These are phyloP conservation scores for Penicillium turbatum DNA, from an alignment of 495 filamentous ascomycete genomes.

Conservation along the genomic window DNA sequence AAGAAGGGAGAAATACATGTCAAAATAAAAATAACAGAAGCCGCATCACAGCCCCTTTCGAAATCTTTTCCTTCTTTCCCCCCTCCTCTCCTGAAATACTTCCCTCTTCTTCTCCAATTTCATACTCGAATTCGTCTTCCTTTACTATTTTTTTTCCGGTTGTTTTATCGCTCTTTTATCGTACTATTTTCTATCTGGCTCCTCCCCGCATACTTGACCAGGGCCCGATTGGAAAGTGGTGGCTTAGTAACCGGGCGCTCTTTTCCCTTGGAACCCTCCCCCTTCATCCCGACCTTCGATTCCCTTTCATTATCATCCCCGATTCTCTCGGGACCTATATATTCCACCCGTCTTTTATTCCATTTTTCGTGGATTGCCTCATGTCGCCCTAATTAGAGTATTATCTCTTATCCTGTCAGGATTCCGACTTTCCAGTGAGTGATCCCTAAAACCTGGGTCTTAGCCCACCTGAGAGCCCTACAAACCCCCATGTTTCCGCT, in stretches of 20 bases:
- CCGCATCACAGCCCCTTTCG: constrained; percentile 25
- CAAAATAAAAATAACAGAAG: background rate
- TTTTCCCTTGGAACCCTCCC: constrained; percentile 15
- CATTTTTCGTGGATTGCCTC: constrained; percentile 24
- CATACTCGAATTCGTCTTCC: background rate
- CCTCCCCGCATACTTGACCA: constrained; percentile 15
- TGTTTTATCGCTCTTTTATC: constrained; percentile 5
- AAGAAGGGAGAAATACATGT: background rate
- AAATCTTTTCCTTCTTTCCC: constrained; percentile 14
- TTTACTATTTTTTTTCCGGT: constrained; percentile 1
- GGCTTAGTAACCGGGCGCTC: constrained; percentile 22
- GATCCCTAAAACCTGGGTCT: constrained; percentile 3
- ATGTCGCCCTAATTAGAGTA: constrained; percentile 39
- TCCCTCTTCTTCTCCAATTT: background rate
- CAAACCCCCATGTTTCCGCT: background rate
- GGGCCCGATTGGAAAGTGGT: constrained; percentile 7
- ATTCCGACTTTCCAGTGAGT: constrained; percentile 35
- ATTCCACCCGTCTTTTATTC: constrained; percentile 5
- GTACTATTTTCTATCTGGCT: background rate
- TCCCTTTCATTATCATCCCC: constrained; percentile 18
- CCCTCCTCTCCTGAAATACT: background rate
- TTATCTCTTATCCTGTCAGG: constrained; percentile 36
- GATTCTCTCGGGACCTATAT: constrained; percentile 16
- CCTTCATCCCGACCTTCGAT: constrained; percentile 15
- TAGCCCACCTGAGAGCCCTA: background rate